phyloP scores from a whole-genome alignment of 2,329 filamentous ascomycete genomes.

The Remersonia thermophila region DNA sequence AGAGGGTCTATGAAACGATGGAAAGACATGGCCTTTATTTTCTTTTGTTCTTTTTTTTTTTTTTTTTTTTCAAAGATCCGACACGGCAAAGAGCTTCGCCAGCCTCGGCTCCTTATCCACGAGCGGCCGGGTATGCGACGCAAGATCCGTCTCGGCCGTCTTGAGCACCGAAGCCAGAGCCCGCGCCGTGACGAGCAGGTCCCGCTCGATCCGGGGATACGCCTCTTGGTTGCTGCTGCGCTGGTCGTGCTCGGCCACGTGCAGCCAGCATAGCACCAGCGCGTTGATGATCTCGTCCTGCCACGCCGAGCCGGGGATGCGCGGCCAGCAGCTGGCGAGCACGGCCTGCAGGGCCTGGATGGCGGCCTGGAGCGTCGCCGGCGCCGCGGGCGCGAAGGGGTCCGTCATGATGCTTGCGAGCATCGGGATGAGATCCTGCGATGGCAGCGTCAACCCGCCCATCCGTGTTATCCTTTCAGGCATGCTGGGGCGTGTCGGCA shows the following conservation, averaged over 20 bases:
- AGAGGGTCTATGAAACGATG: background rate
- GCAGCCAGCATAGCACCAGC: slow-evolving; percentile 50
- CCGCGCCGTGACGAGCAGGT: slow-evolving; percentile 23
- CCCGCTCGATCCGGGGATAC: slow-evolving; percentile 20
- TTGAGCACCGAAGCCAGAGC: slow-evolving; percentile 25
- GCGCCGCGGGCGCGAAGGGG: slow-evolving; percentile 49
- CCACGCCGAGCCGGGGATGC: slow-evolving; percentile 43
- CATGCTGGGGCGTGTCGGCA: no score
- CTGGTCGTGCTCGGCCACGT: slow-evolving; percentile 30
- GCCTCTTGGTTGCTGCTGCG: slow-evolving; percentile 3
- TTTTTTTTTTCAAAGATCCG: no score
- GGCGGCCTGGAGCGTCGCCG: slow-evolving; percentile 40
- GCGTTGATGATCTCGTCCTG: slow-evolving; percentile 51
- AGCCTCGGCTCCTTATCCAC: slow-evolving; percentile 26
- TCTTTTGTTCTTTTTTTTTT: no score
- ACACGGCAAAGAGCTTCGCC: slow-evolving; percentile 21
- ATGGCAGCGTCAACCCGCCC: no score
- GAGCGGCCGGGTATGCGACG: slow-evolving; percentile 22
- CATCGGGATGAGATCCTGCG: slow-evolving; percentile 53
- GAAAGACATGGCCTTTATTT: background rate
- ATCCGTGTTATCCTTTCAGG: no score
- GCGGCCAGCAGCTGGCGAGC: slow-evolving; percentile 56
- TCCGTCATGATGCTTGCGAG: slow-evolving; percentile 53
- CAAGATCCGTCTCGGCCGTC: slow-evolving; percentile 18
- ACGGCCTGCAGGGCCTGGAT: slow-evolving; percentile 42